phyloP scores from a whole-genome alignment of 75 land plant species.

The Cupressus sempervirens region DNA sequence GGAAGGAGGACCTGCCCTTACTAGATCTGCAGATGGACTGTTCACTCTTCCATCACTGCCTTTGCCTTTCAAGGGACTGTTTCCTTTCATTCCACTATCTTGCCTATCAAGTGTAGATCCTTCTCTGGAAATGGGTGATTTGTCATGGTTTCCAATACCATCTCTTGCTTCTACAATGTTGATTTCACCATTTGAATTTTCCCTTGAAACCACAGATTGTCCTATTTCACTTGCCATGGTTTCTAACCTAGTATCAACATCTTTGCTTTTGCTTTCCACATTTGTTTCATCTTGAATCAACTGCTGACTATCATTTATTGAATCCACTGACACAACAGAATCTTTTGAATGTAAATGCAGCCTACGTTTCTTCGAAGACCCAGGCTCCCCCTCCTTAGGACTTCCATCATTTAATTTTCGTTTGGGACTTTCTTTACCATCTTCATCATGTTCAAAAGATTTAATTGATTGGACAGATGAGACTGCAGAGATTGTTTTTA shows the following conservation, averaged over 20 bases:
- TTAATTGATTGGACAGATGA: neutral
- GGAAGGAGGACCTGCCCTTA: conserved; percentile 5
- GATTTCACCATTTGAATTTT: conserved; percentile 10
- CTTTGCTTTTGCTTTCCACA: neutral
- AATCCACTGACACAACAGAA: neutral
- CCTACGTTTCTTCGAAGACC: conserved; percentile 3
- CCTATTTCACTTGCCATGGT: neutral
- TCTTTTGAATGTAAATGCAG: neutral
- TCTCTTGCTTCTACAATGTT: neutral
- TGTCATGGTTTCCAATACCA: neutral
- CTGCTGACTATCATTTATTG: conserved; percentile 5
- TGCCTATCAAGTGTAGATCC: neutral
- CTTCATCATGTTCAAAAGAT: neutral
- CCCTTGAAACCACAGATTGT: neutral
- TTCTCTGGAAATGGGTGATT: neutral
- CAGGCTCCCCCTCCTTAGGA: neutral
- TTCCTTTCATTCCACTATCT: neutral
- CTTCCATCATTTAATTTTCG: neutral
- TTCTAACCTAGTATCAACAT: neutral
- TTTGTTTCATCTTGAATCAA: neutral
- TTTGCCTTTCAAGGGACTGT: conserved; percentile 1
- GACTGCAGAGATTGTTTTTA: neutral
- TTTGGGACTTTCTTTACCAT: neutral
- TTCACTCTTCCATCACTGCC: conserved; percentile 5
- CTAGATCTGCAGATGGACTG: conserved; percentile 5